Conservation (phyloP, 768 basidiomycete species). For the Russula griseocarnosa region DNA sequence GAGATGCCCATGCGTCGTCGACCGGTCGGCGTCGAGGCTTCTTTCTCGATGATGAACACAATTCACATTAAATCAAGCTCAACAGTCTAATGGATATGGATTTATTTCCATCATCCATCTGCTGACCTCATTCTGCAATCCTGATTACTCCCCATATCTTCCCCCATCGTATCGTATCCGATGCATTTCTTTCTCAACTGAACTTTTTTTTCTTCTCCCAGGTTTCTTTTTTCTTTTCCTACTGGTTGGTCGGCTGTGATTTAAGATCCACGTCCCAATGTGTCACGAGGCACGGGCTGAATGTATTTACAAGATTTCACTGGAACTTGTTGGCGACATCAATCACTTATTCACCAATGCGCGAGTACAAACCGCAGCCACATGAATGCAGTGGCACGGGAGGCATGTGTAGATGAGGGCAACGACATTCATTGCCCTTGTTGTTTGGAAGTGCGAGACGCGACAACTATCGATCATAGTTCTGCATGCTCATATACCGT, state of each 20-base stretch:
- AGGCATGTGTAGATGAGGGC: background rate
- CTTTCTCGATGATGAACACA: conserved; percentile 37
- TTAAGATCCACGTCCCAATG: no score
- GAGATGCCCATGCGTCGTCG: background rate
- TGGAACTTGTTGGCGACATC: background rate
- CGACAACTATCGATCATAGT: no score
- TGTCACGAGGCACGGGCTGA: no score
- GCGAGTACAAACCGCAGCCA: no score
- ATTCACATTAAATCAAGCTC: conserved; percentile 45
- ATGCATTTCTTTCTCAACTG: background rate
- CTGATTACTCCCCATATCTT: conserved; percentile 34
- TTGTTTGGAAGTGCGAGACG: background rate
- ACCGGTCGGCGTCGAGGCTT: no score
- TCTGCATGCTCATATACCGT: no score
- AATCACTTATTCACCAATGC: background rate
- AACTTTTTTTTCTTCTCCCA: background rate
- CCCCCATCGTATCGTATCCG: background rate
- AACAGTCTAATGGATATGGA: conserved; percentile 49
- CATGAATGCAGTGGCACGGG: background rate
- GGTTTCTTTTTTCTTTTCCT: background rate
- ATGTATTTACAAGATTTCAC: no score
- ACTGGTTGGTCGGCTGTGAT: no score
- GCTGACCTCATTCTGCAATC: conserved; percentile 45
- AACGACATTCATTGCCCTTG: background rate
- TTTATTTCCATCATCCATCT: conserved; percentile 38